Base-by-base conservation (phyloP, 768 basidiomycete species). In the Cystobasidium ongulense region DNA sequence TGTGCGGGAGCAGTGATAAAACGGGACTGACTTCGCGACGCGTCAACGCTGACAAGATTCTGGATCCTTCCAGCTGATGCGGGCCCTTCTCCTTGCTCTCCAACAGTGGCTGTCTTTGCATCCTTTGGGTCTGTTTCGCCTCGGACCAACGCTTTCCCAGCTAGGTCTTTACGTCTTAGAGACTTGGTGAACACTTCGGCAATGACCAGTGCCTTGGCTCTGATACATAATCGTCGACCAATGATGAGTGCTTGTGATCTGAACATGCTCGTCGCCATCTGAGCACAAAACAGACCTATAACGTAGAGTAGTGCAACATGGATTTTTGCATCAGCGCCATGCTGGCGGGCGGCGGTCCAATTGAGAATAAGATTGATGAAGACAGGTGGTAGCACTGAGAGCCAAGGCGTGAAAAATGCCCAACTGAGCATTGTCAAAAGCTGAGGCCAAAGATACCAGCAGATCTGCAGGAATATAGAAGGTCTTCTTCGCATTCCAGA, bases 161-260 rank as follows among this genome's bases (percentile, higher is more conserved):
- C 79, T 33, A 80, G 75, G 74, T 83, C 82, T 35, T 80, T 79
- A 23, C 83, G 75, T 25, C 82, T 79, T 0, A 83, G 78, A 0
- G 82, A 81, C 74, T 83, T 82, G 43, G 81, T 78, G 75, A 82
- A 82, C 7, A 82, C 79, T 54, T 84, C 82, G 18, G 80, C 74
- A 70, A 82, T 77, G 76, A 84, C 81, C 74, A 84, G 80, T 0
- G 81, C 76, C 41, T 82, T 77, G 33, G 80, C 59, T 8, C 80
- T 76, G 36, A 82, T 78, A 46, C 81, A 81, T 29, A 83, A 77
- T 72, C 80, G 75, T 31, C 83, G 77, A 29, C 83, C 83, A 39
- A 82, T 77, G 74, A 77, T 79, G 13, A 84, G 77, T 0, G 78
- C 76, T 75, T 82, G 81, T 27, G 78, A 79, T 27, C 77, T 76